Evolutionary conservation across 306 rosid species (phyloP), one percentile per base, ranked within the genome.

Genomic region (Castanea sativa): DNA sequence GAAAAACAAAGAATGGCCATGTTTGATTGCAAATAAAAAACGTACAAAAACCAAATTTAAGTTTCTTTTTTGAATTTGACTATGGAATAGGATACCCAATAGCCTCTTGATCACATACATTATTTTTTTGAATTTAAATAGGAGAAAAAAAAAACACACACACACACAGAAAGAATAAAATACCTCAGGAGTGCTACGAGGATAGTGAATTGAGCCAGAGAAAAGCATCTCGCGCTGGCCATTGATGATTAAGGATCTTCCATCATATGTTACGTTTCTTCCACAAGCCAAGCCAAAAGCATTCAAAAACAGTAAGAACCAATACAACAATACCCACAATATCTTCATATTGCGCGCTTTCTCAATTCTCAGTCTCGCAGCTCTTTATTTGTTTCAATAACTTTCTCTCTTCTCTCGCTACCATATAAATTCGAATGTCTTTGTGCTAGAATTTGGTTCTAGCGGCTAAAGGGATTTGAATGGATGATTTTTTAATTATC

Each of bases 121-220:
- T 11, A 63, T 38, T 0, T 41, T 41, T 41, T 41, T 2, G 11
- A 41, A 41, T 41, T 41, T 41, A 41, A 41, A 41, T 41, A 38
- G 5, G 0, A 5, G 14, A 20, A 5, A 55, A 23, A 5, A 45
- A 7, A 65, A 41, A 5, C 29, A 69, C 13, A 30, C 1, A 29
- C 11, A 49, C 15, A 12, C 45, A 1, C 2, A 18, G 15, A 65
- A 32, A 30, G 49, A 65, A 16, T 2, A 49, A 3, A 18, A 11
- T 67, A 93, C 98, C 94, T 91, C 69, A 53, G 98, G 93, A 59
- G 97, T 91, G 88, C 97, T 91, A 59, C 94, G 92, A 58, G 96
- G 94, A 83, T 93, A 93, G 71, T 93, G 97, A 76, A 93, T 91
- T 38, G 96, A 91, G 73, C 94, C 98, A 2, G 94, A 91, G 91